phyloP scores from a whole-genome alignment of 1,284 basidiomycete genomes.

The Neolentinus lepideus region DNA sequence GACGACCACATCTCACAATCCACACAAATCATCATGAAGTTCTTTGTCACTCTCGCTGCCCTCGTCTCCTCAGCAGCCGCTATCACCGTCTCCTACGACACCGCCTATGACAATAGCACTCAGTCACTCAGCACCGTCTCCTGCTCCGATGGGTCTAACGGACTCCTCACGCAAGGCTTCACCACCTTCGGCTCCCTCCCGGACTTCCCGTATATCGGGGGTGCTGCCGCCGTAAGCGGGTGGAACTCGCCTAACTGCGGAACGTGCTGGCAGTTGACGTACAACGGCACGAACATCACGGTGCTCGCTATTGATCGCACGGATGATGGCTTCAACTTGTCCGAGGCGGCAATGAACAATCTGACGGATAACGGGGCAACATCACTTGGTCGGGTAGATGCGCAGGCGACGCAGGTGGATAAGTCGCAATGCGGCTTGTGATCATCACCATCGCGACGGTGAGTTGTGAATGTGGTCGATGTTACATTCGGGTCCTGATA shows the following conservation, averaged over 20 bases:
- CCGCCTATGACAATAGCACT: slow-evolving; percentile 29
- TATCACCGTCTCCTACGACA: slow-evolving; percentile 31
- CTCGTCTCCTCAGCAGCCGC: slow-evolving; percentile 17
- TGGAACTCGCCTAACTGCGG: slow-evolving; percentile 37
- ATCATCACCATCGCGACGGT: not conserved
- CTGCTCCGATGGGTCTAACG: slow-evolving; percentile 47
- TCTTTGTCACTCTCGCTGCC: slow-evolving; percentile 15
- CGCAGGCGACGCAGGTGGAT: not conserved
- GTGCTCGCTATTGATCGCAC: slow-evolving; percentile 35
- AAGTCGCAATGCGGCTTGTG: not conserved
- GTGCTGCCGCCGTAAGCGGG: slow-evolving; percentile 28
- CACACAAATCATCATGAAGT: slow-evolving; percentile 19
- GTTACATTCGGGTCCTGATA: too few relatives aligned
- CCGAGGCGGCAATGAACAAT: slow-evolving; percentile 21
- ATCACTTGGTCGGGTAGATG: not conserved
- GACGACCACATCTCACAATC: too few relatives aligned
- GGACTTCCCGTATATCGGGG: slow-evolving; percentile 43
- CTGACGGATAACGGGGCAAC: slow-evolving; percentile 12
- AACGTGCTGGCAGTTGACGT: slow-evolving; percentile 37
- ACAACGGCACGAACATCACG: slow-evolving; percentile 25
- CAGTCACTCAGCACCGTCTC: slow-evolving; percentile 31
- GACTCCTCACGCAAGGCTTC: slow-evolving; percentile 28
- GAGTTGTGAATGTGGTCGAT: too few relatives aligned
- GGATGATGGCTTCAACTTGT: slow-evolving; percentile 31
- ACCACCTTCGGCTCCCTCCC: slow-evolving; percentile 38